Percentiles rank a stretch among this genome's conserved stretches.
These are phyloP conservation scores for Kodamaea ohmeri DNA, from an alignment of 1,139 yeast genomes.

Conservation along the genomic window DNA sequence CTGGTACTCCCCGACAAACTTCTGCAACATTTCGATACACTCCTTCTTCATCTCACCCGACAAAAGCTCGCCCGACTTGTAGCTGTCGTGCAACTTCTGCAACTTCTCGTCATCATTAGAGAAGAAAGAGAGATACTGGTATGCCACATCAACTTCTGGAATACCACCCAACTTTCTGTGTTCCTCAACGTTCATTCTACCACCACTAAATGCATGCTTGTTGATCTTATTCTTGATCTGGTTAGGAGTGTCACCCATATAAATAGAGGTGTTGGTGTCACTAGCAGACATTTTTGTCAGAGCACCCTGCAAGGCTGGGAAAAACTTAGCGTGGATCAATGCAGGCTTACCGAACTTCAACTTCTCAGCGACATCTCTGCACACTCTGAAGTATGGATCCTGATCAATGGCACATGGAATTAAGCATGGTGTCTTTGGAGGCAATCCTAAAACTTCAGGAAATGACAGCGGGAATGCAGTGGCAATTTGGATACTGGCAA, in stretches of 20 bases:
- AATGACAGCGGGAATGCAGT: slow-evolving; percentile 94
- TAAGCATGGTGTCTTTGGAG: slow-evolving; percentile 86
- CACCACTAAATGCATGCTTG: slow-evolving; percentile 96
- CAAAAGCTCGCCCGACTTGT: slow-evolving; percentile 76
- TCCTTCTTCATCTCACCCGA: slow-evolving; percentile 93
- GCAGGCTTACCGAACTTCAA: slow-evolving; percentile 89
- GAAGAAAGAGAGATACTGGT: slow-evolving; percentile 87
- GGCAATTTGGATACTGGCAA: slow-evolving; percentile 94
- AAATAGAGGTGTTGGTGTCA: slow-evolving; percentile 75
- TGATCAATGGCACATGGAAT: slow-evolving; percentile 99
- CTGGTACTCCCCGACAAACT: slow-evolving; percentile 79
- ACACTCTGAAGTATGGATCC: slow-evolving; percentile 97
- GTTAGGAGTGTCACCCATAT: slow-evolving; percentile 91
- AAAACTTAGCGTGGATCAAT: slow-evolving; percentile 88
- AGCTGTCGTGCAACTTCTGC: slow-evolving; percentile 57
- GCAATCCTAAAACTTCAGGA: slow-evolving; percentile 87
- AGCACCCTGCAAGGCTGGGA: slow-evolving; percentile 98
- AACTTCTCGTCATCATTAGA: slow-evolving; percentile 83
- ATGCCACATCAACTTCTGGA: slow-evolving; percentile 95
- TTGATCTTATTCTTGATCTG: slow-evolving; percentile 93
- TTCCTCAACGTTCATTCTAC: slow-evolving; percentile 81
- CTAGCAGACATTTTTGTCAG: slow-evolving; percentile 97
- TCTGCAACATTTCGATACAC: slow-evolving; percentile 77
- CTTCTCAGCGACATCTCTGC: slow-evolving; percentile 96
- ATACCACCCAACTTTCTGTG: slow-evolving; percentile 89